These are phyloP conservation scores for Candida maris DNA, from an alignment of 805 yeast genomes.

Conservation along the genomic window DNA sequence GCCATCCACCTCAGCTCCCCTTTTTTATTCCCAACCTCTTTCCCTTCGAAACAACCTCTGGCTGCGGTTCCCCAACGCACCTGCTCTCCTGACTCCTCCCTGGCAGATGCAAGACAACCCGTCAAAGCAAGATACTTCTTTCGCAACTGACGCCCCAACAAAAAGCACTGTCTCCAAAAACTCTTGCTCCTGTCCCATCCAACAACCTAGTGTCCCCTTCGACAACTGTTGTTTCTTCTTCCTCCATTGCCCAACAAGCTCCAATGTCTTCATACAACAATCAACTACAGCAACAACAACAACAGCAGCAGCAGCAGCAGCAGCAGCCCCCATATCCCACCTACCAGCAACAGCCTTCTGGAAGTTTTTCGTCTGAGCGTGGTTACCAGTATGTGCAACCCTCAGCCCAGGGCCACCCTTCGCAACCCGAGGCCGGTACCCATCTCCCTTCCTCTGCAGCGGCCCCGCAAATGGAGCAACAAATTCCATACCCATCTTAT, in stretches of 20 bases:
- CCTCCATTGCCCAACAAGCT: conserved; percentile 4
- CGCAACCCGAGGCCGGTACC: conserved; percentile 1
- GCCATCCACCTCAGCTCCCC: too few relatives aligned
- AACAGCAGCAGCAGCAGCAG: conserved; percentile 10
- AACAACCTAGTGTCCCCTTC: too few relatives aligned
- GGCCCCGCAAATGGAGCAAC: conserved; percentile 3
- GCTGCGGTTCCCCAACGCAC: too few relatives aligned
- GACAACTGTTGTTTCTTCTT: conserved; percentile 4
- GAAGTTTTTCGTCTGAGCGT: not conserved
- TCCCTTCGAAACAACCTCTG: too few relatives aligned
- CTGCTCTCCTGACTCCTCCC: not conserved
- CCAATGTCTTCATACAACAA: conserved; percentile 1
- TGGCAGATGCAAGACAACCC: conserved; percentile 2
- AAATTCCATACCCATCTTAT: conserved; percentile 3
- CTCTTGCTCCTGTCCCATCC: conserved; percentile 3
- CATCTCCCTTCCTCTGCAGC: conserved; percentile 6
- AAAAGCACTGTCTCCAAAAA: conserved; percentile 1
- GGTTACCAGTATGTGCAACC: conserved; percentile 1
- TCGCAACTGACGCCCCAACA: not conserved
- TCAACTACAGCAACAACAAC: conserved; percentile 11
- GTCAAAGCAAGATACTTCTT: not conserved
- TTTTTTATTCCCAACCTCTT: not conserved
- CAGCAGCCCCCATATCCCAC: conserved; percentile 4
- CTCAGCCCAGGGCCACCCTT: conserved; percentile 4
- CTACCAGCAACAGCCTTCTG: conserved; percentile 1